phyloP scores from a whole-genome alignment of 2,329 filamentous ascomycete genomes.

The Alternaria infectoria region DNA sequence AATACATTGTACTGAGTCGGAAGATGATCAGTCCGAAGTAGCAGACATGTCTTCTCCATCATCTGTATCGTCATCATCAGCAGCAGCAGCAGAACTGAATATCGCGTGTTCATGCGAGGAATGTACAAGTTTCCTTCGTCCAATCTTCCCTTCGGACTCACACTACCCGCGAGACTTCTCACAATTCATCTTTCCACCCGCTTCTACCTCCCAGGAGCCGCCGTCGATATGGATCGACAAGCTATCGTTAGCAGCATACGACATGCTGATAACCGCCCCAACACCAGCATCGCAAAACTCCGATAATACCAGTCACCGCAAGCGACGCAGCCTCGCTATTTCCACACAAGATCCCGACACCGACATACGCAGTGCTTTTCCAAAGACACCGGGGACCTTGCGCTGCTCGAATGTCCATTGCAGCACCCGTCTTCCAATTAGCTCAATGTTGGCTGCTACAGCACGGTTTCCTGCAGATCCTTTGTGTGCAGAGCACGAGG shows the following conservation, averaged over 20 bases:
- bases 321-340: background rate
- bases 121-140: constrained; percentile 18
- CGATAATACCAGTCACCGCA: background rate
- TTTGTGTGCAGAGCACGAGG: constrained; percentile 3
- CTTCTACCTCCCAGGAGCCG: background rate
- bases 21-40: background rate
- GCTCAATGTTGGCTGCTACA: background rate
- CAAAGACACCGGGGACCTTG: constrained; percentile 7
- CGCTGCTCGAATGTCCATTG: constrained; percentile 3
- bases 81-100: constrained; percentile 1
- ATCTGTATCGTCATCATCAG: background rate
- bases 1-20: background rate
- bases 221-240: background rate
- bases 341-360: background rate
- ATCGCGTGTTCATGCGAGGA: constrained; percentile 21
- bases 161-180: background rate
- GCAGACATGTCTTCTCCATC: constrained; percentile 1
- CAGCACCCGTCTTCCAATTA: background rate
- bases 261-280: background rate
- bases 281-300: background rate
- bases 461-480: background rate
- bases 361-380: background rate
- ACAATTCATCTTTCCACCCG: background rate
- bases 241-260: constrained; percentile 1
- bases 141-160: background rate